Evolutionary conservation across 257 asterid species (phyloP), one percentile per base, ranked within the genome.

Genomic region (Gentiana dahurica): DNA sequence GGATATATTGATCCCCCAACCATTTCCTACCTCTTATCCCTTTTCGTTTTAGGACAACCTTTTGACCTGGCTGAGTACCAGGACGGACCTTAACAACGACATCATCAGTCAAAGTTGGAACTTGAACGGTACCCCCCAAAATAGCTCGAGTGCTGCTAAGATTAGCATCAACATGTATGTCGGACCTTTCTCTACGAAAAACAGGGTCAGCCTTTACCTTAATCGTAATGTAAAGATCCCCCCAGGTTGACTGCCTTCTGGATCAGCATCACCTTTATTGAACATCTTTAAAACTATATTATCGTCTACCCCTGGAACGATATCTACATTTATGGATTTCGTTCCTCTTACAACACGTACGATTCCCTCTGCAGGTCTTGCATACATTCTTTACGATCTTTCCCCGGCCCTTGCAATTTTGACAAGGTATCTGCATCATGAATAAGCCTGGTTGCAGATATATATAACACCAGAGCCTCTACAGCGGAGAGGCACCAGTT

Each of bases 191-290:
- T 70, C 97, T 84, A 46, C 94, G 90, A 75, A 90, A 90, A 51
- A 90, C 94, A 2, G 97, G 97, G 61, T 90, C 97, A 79, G 87
- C 96, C 60, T 84, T 87, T 66, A 90, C 96, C 98, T 82, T 91
- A 49, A 91, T 57, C 46, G 65, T 66, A 61, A 87, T 95, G 67
- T 64, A 78, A 53, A 91, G 94, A 81, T 87, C 94, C 57, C 24
- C 56, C 98, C 95, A 38, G 89, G 87, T 61, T 71, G 94, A 66
- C 59, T 87, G 67, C 98, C 96, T 62, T 87, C 95, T 64, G 96
- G 96, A 76, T 91, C 98, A 44, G 80, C 83, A 57, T 96, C 96
- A 65, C 98, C 96, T 60, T 86, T 75, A 73, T 86, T 76, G 24
- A 85, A 79, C 65, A 90, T 74, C 74, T 77, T 82, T 53, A 84